Conservation (phyloP, 306 rosid genomes). For the Parietaria judaica region DNA sequence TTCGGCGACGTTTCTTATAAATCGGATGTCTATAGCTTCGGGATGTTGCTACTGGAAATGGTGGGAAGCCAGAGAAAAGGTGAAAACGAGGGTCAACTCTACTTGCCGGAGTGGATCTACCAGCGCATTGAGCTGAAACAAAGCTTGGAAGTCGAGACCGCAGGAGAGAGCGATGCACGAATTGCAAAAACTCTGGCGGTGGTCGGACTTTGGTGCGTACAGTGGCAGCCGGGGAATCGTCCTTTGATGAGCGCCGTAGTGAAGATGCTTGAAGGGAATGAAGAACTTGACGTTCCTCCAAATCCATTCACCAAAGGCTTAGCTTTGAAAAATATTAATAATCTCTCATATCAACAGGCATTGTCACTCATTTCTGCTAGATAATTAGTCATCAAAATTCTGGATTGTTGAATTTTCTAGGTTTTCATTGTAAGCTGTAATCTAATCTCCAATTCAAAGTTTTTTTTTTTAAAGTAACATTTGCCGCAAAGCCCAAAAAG, state of each 20-base stretch:
- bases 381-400: background rate
- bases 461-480: too few relatives aligned
- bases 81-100: background rate
- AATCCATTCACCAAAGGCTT: conserved; percentile 17
- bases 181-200: conserved; percentile 25
- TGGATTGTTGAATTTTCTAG: background rate
- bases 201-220: conserved; percentile 39
- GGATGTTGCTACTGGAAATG: conserved; percentile 30
- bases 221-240: conserved; percentile 32
- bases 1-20: conserved; percentile 28
- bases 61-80: conserved; percentile 22
- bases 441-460: too few relatives aligned
- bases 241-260: conserved; percentile 30
- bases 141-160: conserved; percentile 3
- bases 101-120: conserved; percentile 32
- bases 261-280: conserved; percentile 28
- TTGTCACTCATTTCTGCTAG: conserved; percentile 16
- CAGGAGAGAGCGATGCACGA: conserved; percentile 5
- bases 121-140: conserved; percentile 13
- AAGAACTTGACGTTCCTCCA: conserved; percentile 15
- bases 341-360: background rate
- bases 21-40: conserved; percentile 27
- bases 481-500: too few relatives aligned
- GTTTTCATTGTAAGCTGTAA: background rate
- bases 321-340: background rate